Evolutionary conservation across 371 early-diverging fungal species (phyloP), one percentile per base, ranked within the genome.

Genomic region (Amoeboaphelidium protococcarum): DNA sequence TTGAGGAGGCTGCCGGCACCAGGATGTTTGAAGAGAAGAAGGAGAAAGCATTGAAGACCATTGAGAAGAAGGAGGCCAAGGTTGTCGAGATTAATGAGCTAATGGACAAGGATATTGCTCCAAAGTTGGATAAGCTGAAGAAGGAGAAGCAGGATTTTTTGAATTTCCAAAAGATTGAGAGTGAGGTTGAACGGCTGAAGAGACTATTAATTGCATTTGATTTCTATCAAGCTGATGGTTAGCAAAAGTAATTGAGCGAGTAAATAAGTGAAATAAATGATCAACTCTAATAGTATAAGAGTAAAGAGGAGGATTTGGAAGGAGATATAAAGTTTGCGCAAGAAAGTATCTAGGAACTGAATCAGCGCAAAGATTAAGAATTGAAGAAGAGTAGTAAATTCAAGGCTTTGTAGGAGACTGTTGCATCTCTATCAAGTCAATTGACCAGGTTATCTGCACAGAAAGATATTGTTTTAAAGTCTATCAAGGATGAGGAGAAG

Each of bases 1-100:
- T 99, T 22, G 95, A 96, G 58, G 97, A 98, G 59, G 92, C 96
- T 0, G 94, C 98, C 2, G 99, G 99, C 2, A 96, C 92, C 31
- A 72, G 80, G 48, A 86, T 89, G 89, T 99, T 85, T 59, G 95
- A 95, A 59, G 91, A 88, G 55, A 67, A 86, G 49, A 96, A 96
- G 53, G 87, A 80, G 41, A 91, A 90, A 61, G 96, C 99, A 0
- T 58, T 85, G 42, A 74, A 74, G 46, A 82, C 83, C 1, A 86
- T 99, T 60, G 76, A 67, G 4, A 92, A 92, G 58, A 98, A 99
- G 61, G 95, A 96, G 49, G 70, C 74, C 27, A 90, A 90, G 65
- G 73, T 97, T 4, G 78, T 76, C 23, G 92, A 96, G 51, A 92
- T 89, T 47, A 75, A 74, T 23, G 63, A 67, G 40, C 74, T 75